Conservation (phyloP, 805 yeast genomes). For the Metschnikowia picachoensis region DNA sequence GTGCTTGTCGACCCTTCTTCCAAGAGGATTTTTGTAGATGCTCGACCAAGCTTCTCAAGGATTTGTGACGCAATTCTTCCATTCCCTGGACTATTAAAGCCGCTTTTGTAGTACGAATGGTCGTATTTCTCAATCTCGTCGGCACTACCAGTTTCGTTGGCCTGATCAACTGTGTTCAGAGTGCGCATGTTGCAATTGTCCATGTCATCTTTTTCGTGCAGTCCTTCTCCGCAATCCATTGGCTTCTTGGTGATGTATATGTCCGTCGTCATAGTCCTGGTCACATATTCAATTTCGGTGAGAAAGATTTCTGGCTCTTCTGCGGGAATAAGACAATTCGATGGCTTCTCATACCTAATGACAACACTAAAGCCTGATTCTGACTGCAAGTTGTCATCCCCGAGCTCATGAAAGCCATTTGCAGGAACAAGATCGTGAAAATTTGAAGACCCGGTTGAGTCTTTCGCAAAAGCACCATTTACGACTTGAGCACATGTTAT, state of each 20-base stretch:
- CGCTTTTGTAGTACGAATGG: too few relatives aligned
- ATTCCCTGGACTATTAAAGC: too few relatives aligned
- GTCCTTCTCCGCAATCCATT: not conserved
- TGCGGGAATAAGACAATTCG: not conserved
- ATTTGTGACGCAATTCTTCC: not conserved
- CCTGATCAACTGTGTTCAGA: not conserved
- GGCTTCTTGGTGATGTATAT: not conserved
- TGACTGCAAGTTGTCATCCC: too few relatives aligned
- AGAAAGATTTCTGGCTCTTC: not conserved
- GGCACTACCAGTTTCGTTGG: not conserved
- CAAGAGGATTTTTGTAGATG: slow-evolving; percentile 1
- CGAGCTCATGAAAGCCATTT: not conserved
- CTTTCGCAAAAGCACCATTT: too few relatives aligned
- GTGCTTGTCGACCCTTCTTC: not conserved
- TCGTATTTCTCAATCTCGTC: too few relatives aligned
- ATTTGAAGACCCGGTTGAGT: not conserved
- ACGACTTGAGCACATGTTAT: too few relatives aligned
- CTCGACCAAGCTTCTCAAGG: not conserved
- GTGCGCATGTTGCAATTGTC: not conserved
- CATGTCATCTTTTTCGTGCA: too few relatives aligned
- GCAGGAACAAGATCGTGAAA: not conserved
- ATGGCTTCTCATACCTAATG: slow-evolving; percentile 1
- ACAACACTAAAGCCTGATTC: not conserved
- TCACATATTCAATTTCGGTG: not conserved
- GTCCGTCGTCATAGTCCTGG: not conserved